Base-by-base conservation (phyloP, 176 grass and related monocot genomes). In the Poa pratensis region DNA sequence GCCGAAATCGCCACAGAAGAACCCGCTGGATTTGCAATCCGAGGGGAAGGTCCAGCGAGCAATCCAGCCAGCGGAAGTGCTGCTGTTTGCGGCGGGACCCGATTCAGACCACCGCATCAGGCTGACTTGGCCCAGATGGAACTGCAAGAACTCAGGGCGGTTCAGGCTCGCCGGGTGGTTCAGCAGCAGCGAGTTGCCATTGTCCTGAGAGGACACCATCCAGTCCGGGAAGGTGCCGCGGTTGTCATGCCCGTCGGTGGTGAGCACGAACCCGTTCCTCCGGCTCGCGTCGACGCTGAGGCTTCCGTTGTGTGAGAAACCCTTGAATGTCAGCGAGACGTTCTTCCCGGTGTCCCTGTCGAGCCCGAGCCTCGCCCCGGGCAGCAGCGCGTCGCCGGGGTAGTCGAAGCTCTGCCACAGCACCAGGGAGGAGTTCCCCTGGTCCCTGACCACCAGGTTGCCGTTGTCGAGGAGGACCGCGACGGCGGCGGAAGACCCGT, bases 341-440 rank as follows among this genome's bases (percentile, higher is more conserved):
- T 93, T 90, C 65, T 19, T 53, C 9, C 88, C 88, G 16, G 88
- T 91, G 64, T 69, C 49, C n/a, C 18, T 55, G 74, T 58, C 83
- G 72, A 94, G 70, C 50, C 88, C 91, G 20, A 94, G 72, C 78
- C 57, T 80, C 5, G 43, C 76, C 9, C 91, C 85, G 24, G 91
- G 82, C 40, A 93, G 89, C 77, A 88, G 59, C 57, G 90, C 71
- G 75, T 86, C 80, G 22, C 77, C 49, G 46, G 87, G 90, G 79
- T 51, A 75, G 17, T 92, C 86, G 49, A 92, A 92, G 79, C 87
- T 92, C 76, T 89, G 83, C 87, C 90, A 92, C 51, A 83, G 2
- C 3, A 89, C 68, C 5, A 35, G 32, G 0, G 86, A 89, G 18
- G 39, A 62, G 83, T 79, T 84, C 59, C 10, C 82, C 43, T 54